Conservation (phyloP, 2,329 filamentous ascomycete species). For the Grosmannia penicillata region DNA sequence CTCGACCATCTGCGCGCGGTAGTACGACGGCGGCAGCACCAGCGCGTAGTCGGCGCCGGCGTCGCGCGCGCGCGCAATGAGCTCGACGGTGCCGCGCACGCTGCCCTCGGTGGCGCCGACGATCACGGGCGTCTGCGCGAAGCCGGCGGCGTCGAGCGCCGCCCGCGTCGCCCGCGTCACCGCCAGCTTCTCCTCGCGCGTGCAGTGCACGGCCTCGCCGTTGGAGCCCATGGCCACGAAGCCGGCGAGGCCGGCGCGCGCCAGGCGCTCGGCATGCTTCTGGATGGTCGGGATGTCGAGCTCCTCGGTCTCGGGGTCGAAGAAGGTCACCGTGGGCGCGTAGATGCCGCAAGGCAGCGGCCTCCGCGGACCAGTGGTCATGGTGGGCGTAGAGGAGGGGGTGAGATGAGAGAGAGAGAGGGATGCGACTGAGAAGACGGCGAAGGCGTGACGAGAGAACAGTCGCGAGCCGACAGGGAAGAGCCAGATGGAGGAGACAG, state of each 20-base stretch:
- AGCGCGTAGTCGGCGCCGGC: slow-evolving; percentile 71
- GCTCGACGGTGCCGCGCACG: slow-evolving; percentile 64
- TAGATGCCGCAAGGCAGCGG: slow-evolving; percentile 72
- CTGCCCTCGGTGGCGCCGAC: slow-evolving; percentile 71
- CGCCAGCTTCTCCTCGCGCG: slow-evolving; percentile 57
- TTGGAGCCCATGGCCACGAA: slow-evolving; percentile 84
- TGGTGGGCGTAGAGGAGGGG: not conserved
- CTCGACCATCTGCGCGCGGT: slow-evolving; percentile 62
- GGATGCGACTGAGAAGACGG: not conserved
- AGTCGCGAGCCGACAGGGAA: no score
- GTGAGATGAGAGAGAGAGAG: not conserved
- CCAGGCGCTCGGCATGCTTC: slow-evolving; percentile 65
- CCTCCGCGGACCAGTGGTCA: slow-evolving; percentile 20
- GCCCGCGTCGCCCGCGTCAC: slow-evolving; percentile 67
- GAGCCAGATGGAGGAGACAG: no score
- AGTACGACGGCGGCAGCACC: slow-evolving; percentile 71
- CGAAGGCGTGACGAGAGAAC: not conserved
- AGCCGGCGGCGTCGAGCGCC: slow-evolving; percentile 69
- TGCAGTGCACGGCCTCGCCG: slow-evolving; percentile 77
- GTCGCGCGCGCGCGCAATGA: slow-evolving; percentile 49
- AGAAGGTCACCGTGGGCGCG: slow-evolving; percentile 83
- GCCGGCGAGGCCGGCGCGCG: slow-evolving; percentile 62
- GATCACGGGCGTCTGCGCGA: slow-evolving; percentile 61
- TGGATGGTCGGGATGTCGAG: slow-evolving; percentile 69
- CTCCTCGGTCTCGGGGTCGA: slow-evolving; percentile 69